Evolutionary conservation across 139 green algal species (phyloP), one percentile per base, ranked within the genome.

Genomic region (Chlorella sp.): DNA sequence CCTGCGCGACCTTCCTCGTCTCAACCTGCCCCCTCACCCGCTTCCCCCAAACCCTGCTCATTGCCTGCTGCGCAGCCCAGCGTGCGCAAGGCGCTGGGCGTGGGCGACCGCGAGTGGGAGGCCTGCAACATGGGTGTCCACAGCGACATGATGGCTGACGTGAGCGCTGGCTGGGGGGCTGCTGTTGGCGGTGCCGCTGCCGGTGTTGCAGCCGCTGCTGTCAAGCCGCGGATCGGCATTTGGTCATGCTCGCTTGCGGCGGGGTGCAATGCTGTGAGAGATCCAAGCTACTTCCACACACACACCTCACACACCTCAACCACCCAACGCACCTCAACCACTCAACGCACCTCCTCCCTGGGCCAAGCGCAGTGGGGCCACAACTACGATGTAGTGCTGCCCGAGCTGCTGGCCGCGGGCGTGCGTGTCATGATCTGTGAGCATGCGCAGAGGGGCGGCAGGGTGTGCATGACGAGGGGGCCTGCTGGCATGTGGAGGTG

Each of bases 351-450:
- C 51, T 60, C 24, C 51, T 16, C 16, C 51, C 4, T 20, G 13
- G 9, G 13, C 51, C 16, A 20, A 26, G 13, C 51, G 16, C 51
- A 60, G 51, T 75, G 79, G 79, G 73, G 48, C 36, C 73, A 85
- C 80, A 26, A 87, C 73, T 96, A 92, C 75, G 88, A 90, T 56
- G 36, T 38, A 1, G 76, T 94, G 69, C 87, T 98, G 44, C 89
- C 92, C 2, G 79, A 90, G 11, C 91, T 98, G 90, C 85, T 98
- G 69, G 90, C 92, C 41, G 92, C 91, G 40, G 94, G 92, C 56
- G 83, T 98, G 4, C 81, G 89, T 0, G 94, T 95, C 3, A 92
- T 97, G 88, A 94, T 98, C 48, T 97, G 97, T 88, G 94, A 91
- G 2, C 16, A n/a, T n/a, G n/a, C n/a, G n/a, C n/a, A n/a, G n/a